phyloP scores from a whole-genome alignment of 148 eudicot species.

The Agrostemma githago region DNA sequence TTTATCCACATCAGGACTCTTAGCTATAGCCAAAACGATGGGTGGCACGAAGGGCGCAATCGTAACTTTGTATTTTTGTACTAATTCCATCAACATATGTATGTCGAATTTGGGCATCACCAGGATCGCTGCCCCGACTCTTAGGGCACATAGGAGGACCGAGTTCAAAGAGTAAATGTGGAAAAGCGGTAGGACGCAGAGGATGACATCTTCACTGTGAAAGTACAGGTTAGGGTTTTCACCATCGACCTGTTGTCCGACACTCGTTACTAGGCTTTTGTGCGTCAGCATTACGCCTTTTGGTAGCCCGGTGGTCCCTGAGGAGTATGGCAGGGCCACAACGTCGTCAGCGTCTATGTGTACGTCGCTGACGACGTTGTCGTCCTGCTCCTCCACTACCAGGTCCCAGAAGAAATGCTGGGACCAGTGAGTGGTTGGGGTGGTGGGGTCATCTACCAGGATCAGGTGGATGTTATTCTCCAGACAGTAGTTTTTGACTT shows the following conservation, averaged over 20 bases:
- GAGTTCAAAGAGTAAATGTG: constrained; percentile 81
- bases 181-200: constrained; percentile 79
- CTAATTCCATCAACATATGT: constrained; percentile 50
- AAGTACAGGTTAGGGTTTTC: constrained; percentile 75
- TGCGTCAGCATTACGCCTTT: constrained; percentile 87
- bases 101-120: constrained; percentile 83
- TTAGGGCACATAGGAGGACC: constrained; percentile 54
- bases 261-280: constrained; percentile 66
- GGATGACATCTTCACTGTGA: constrained; percentile 52
- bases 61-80: constrained; percentile 61
- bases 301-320: constrained; percentile 86
- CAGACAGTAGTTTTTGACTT: constrained; percentile 33
- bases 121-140: constrained; percentile 63
- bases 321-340: constrained; percentile 80
- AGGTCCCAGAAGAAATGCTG: constrained; percentile 41
- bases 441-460: constrained; percentile 27
- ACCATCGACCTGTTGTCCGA: constrained; percentile 85
- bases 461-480: constrained; percentile 24
- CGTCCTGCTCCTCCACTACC: constrained; percentile 14
- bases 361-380: constrained; percentile 27
- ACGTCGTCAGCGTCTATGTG: constrained; percentile 51
- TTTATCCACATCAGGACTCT: constrained; percentile 48
- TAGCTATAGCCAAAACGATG: constrained; percentile 66
- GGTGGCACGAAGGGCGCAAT: constrained; percentile 90
- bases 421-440: constrained; percentile 7